Evolutionary conservation across 1,284 basidiomycete genomes (phyloP), one percentile per base, ranked within the genome.

Genomic region (Puccinia polysora): DNA sequence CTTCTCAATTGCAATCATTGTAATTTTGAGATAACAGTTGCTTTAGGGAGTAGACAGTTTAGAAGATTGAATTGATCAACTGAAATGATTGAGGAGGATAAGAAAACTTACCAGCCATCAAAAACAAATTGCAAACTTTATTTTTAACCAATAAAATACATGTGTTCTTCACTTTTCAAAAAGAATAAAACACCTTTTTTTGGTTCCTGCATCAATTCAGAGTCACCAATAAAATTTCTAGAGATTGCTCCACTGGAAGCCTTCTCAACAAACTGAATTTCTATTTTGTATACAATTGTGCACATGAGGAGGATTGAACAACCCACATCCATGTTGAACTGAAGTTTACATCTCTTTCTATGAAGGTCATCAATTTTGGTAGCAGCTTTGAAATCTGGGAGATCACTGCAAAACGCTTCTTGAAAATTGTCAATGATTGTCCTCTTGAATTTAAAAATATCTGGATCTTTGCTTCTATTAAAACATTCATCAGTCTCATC

Each of bases 261-360:
- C 15, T 60, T 52, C 50, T 60, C 15, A 14, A 60, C 38, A 47
- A 58, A 69, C 23, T 28, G 1, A 20, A 43, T 28, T 14, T 69
- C 67, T 23, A 53, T 32, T 55, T 69, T 55, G 40, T 69, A 69
- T 18, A 69, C 20, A 23, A 49, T 69, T 32, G 67, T 7, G 32
- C 67, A 60, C 67, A 69, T 69, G 28, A 69, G 45, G 14, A 69
- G 34, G 40, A 69, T 58, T 23, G 67, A 58, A 4, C 52, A 30
- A 40, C 55, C 67, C 49, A 67, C 52, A 67, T 67, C 65, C 40
- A 53, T 34, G 52, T 58, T 56, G 38, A 67, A 67, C n/a, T 50
- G 62, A 14, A 64, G 25, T 52, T 64, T 64, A 40, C 45, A 47
- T 23, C 49, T 34, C 25, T 49, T 50, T 14, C 18, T 49, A 32